phyloP scores from a whole-genome alignment of 306 rosid species.

The Cicer cuneatum region DNA sequence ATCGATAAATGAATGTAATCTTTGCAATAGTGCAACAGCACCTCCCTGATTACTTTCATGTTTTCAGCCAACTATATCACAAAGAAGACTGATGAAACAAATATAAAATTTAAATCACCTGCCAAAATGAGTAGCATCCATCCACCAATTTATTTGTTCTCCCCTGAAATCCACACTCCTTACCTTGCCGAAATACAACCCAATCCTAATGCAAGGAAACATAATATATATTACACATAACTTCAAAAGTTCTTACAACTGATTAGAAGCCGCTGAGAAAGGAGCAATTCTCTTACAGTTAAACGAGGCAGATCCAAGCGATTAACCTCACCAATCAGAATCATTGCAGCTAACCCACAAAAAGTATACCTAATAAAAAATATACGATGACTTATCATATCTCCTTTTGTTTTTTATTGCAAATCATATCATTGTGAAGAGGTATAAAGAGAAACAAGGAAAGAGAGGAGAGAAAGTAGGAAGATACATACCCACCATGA shows the following conservation, averaged over 20 bases:
- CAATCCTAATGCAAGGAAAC: constrained; percentile 67
- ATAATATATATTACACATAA: constrained; percentile 23
- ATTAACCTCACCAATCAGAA: constrained; percentile 80
- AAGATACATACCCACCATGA: constrained; percentile 94
- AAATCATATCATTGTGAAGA: constrained; percentile 13
- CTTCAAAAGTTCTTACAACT: not conserved
- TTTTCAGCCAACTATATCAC: constrained; percentile 46
- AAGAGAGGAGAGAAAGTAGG: not conserved
- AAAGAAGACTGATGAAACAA: constrained; percentile 19
- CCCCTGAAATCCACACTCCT: constrained; percentile 93
- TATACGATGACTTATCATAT: constrained; percentile 17
- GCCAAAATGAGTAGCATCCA: constrained; percentile 99
- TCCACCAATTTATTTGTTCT: constrained; percentile 96
- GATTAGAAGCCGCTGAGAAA: constrained; percentile 33
- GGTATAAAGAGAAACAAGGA: not conserved
- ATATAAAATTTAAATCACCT: constrained; percentile 60
- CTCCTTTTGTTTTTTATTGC: constrained; percentile 25
- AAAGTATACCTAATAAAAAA: constrained; percentile 75
- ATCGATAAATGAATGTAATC: constrained; percentile 58
- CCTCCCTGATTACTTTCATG: constrained; percentile 71
- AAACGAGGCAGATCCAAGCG: constrained; percentile 80
- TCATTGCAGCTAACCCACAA: constrained; percentile 93
- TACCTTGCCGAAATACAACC: constrained; percentile 89
- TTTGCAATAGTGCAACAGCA: constrained; percentile 72
- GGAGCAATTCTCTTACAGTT: constrained; percentile 60